These are phyloP conservation scores for Madurella fahalii DNA, from an alignment of 2,329 filamentous ascomycete species.

Conservation along the genomic window DNA sequence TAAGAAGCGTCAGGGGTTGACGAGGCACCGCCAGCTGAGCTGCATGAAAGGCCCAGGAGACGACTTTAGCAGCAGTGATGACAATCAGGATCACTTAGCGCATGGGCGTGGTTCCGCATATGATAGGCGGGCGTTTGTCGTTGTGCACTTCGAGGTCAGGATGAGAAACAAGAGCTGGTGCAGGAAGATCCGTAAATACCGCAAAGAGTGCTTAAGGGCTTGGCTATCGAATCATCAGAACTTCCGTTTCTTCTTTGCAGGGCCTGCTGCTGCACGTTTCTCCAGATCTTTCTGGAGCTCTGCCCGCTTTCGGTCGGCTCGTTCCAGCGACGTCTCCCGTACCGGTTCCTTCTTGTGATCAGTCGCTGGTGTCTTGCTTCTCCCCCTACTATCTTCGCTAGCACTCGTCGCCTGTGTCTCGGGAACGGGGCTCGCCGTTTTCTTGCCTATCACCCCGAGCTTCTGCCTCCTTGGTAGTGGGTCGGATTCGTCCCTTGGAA, in stretches of 20 bases:
- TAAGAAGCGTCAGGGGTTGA: background rate
- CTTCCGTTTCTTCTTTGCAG: constrained; percentile 53
- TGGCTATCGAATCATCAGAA: constrained; percentile 37
- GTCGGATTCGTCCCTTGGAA: background rate
- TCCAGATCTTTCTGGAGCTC: constrained; percentile 50
- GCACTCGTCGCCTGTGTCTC: background rate
- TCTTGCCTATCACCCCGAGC: constrained; percentile 28
- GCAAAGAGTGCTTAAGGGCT: background rate
- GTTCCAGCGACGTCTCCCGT: constrained; percentile 43
- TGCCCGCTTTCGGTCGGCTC: constrained; percentile 47
- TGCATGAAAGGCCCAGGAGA: no score
- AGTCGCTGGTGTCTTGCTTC: constrained; percentile 21
- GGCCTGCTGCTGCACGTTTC: constrained; percentile 45
- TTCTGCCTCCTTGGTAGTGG: constrained; percentile 18
- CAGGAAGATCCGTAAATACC: no score
- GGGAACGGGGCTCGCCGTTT: constrained; percentile 4
- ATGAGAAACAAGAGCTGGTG: background rate
- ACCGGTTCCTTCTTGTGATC: constrained; percentile 20
- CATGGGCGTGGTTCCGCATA: no score
- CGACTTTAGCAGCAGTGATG: no score
- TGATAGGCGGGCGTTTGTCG: no score
- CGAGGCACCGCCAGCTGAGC: background rate
- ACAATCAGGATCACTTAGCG: no score
- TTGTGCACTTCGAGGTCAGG: no score
- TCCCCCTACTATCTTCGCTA: constrained; percentile 23